phyloP scores from a whole-genome alignment of 495 filamentous ascomycete species.

The Penicillium angulare region DNA sequence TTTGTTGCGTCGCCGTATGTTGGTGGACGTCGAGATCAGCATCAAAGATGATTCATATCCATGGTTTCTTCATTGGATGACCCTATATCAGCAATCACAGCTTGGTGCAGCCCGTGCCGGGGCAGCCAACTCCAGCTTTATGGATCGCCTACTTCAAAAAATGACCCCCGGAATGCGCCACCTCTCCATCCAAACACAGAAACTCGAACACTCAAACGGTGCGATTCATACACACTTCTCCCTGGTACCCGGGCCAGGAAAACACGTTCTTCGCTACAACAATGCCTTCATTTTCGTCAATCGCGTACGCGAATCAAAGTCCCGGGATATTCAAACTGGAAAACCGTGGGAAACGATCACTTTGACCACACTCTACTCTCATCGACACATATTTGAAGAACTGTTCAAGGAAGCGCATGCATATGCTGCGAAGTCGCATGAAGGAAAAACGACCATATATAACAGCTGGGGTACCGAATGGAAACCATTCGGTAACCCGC shows the following conservation, averaged over 20 bases:
- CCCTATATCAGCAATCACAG: conserved; percentile 67
- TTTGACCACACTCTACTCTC: conserved; percentile 83
- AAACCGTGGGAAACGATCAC: conserved; percentile 93
- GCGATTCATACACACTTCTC: conserved; percentile 75
- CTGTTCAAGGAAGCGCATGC: conserved; percentile 82
- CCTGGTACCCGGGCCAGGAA: conserved; percentile 86
- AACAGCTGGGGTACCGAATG: conserved; percentile 78
- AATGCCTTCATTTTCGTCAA: conserved; percentile 83
- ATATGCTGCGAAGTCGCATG: conserved; percentile 69
- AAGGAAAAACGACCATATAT: conserved; percentile 95
- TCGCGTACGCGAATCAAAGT: conserved; percentile 73
- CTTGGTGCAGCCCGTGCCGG: conserved; percentile 36
- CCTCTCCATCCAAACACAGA: conserved; percentile 66
- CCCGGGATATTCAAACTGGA: conserved; percentile 69
- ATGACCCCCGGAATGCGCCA: conserved; percentile 65
- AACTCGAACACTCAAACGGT: conserved; percentile 58
- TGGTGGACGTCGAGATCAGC: conserved; percentile 93
- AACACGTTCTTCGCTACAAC: conserved; percentile 80
- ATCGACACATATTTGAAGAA: conserved; percentile 80
- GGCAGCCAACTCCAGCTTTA: conserved; percentile 40
- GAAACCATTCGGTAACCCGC: conserved; percentile 82
- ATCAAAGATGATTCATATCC: conserved; percentile 89
- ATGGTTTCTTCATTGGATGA: conserved; percentile 95
- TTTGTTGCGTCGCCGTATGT: conserved; percentile 77
- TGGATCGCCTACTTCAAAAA: conserved; percentile 54